Base-by-base conservation (phyloP, 345 rosid genomes). In the Aquilaria malaccensis region DNA sequence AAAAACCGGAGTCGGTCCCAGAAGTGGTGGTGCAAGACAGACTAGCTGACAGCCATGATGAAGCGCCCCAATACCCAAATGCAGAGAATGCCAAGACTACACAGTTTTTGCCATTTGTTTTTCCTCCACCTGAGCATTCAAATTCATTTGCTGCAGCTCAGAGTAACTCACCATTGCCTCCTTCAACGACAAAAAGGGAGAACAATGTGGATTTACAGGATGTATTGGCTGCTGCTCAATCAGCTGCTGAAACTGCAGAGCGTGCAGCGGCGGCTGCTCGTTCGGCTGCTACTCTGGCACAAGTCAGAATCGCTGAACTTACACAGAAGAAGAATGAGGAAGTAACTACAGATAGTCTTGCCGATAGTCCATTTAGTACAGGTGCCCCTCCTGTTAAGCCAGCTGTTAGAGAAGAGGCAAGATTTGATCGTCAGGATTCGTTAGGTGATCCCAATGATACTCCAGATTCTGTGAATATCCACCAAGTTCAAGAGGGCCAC, bases 171-270 rank as follows among this genome's bases (percentile, higher is more conserved):
- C 57, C 73, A 30, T 75, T 60, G 30, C 14, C 75, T 56, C 65
- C 60, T 52, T 72, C 64, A 7, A 63, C 65, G 58, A 63, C 73
- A 49, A 60, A 77, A 71, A 79, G 72, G 63, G 81, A 78, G 54
- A 68, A 67, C 13, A 78, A 79, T 50, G 67, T 78, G 53, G 95
- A 92, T 78, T 71, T 87, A 71, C 88, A 80, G 72, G 98, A 93
- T 64, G 91, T 93, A 47, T 61, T 93, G 67, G 84, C 75, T 49
- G 97, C 97, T 56, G 97, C 97, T 62, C 91, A 87, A 58, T 77
- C 91, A 58, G 98, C 98, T 71, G 97, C 96, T 32, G 97, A 89
- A 47, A 59, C 80, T 52, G 98, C 98, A 9, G 98, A 93, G 69
- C 81, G 77, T 67, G 96, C 98, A 4, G 98, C 96, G 55, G 72